Conservation (phyloP, 2,329 filamentous ascomycete genomes). For the Arthrobotrys sinensis region DNA sequence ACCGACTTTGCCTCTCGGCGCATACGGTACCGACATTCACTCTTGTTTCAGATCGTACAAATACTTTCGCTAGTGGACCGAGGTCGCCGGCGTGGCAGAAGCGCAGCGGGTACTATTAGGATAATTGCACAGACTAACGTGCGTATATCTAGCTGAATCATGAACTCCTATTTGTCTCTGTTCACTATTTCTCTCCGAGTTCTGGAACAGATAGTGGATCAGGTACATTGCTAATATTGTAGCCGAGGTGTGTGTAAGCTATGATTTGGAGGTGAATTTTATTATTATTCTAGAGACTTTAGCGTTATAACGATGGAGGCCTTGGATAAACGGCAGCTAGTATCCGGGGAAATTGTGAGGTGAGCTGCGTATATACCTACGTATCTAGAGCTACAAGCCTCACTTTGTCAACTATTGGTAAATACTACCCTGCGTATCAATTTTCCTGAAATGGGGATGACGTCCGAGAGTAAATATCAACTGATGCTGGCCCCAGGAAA, state of each 20-base stretch:
- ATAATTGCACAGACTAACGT: too few species aligned
- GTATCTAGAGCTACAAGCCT: neutral
- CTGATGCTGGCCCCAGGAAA: neutral
- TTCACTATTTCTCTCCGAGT: too few species aligned
- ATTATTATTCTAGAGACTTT: neutral
- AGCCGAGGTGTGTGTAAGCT: neutral
- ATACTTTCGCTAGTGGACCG: too few species aligned
- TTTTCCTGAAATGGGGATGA: neutral
- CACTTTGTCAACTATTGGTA: neutral
- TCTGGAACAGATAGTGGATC: too few species aligned
- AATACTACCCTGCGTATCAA: neutral
- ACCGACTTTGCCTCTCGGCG: too few species aligned
- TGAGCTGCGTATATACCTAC: neutral
- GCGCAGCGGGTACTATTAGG: too few species aligned
- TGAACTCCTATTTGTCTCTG: too few species aligned
- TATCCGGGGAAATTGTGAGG: neutral
- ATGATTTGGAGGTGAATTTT: neutral
- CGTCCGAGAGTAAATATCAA: neutral
- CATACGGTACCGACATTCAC: too few species aligned
- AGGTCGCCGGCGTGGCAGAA: too few species aligned
- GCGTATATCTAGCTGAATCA: too few species aligned
- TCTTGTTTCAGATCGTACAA: too few species aligned
- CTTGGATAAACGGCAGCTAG: slow-evolving; percentile 5
- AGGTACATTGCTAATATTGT: too few species aligned
- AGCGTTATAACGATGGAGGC: neutral